Evolutionary conservation across 345 rosid genomes (phyloP), one percentile per base, ranked within the genome.

Genomic region (Populus tremula): DNA sequence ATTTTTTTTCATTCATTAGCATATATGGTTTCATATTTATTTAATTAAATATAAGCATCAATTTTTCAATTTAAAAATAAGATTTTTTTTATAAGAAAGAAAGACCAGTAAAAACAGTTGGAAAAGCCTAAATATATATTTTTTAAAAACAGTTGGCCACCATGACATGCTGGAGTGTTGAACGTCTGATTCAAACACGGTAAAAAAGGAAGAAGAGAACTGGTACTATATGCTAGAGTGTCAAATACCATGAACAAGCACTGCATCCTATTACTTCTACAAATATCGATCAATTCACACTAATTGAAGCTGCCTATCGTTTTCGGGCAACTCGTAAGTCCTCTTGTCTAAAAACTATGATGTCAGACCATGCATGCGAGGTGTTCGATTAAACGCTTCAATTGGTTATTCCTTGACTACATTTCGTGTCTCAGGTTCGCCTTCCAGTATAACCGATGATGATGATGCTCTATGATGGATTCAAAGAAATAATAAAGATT

Each of bases 401-500:
- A 12, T 66, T 10, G 56, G 73, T 7, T 35, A 25, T 1, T 33
- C 53, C 69, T 43, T 27, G 6, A 25, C 31, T 56, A 18, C 31
- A 31, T 5, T 31, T 39, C 43, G 29, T 66, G 36, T 74, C 39
- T 59, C 66, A n/a, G 69, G 61, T 17, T 27, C 61, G 4, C 45
- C 50, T 41, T 50, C 33, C 23, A 69, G 9, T 33, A 14, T 36
- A 13, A n/a, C 75, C 49, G 21, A 72, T 23, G 27, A 59, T 56
- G 39, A 38, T 39, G 49, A 74, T 49, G 83, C 61, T 90, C 56
- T 65, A 72, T 35, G 87, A 90, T 67, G 82, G 81, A 2, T 79
- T 88, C 76, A 74, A 20, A 64, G 97, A 92, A 80, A 83, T 91
- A 72, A 70, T 89, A 27, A 96, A 91, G 87, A 89, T 96, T 66